These are phyloP conservation scores for Fusarium zealandicum DNA, from an alignment of 2,329 filamentous ascomycete species.

Conservation along the genomic window DNA sequence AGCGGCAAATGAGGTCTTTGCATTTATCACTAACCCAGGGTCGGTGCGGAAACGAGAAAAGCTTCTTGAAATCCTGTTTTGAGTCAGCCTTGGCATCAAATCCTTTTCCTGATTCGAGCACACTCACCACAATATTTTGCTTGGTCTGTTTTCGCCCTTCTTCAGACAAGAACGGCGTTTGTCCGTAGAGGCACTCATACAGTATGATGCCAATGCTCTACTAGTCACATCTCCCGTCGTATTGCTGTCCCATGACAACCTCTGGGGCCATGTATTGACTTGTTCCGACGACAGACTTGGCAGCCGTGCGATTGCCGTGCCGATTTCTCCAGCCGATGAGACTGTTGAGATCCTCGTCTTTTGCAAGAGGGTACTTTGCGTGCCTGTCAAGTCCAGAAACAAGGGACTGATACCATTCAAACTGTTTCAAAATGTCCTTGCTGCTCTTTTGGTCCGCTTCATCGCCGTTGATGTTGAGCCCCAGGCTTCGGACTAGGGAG, in stretches of 20 bases:
- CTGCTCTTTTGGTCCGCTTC: slow-evolving; percentile 68
- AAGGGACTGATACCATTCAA: slow-evolving; percentile 44
- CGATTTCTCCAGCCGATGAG: slow-evolving; percentile 75
- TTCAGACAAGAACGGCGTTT: slow-evolving; percentile 86
- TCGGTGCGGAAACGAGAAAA: slow-evolving; percentile 73
- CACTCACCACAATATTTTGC: slow-evolving; percentile 76
- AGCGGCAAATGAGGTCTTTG: slow-evolving; percentile 75
- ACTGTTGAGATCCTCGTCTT: slow-evolving; percentile 43
- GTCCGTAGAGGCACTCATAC: slow-evolving; percentile 92
- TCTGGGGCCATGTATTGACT: slow-evolving; percentile 99
- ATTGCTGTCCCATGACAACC: slow-evolving; percentile 80
- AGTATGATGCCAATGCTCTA: slow-evolving; percentile 96
- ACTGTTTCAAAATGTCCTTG: slow-evolving; percentile 47
- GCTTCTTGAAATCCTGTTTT: slow-evolving; percentile 72
- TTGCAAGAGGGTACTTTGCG: slow-evolving; percentile 41
- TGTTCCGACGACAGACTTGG: slow-evolving; percentile 88
- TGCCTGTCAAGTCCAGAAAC: slow-evolving; percentile 45
- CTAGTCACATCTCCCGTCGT: slow-evolving; percentile 95
- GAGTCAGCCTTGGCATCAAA: slow-evolving; percentile 12
- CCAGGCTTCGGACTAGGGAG: slow-evolving; percentile 76
- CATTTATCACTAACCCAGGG: slow-evolving; percentile 73
- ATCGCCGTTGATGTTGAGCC: slow-evolving; percentile 77
- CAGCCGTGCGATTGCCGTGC: slow-evolving; percentile 73
- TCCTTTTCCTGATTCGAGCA: not conserved
- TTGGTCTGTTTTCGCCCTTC: slow-evolving; percentile 83